phyloP scores from a whole-genome alignment of 208 protist species.

The Wallacemonas rigidus region DNA sequence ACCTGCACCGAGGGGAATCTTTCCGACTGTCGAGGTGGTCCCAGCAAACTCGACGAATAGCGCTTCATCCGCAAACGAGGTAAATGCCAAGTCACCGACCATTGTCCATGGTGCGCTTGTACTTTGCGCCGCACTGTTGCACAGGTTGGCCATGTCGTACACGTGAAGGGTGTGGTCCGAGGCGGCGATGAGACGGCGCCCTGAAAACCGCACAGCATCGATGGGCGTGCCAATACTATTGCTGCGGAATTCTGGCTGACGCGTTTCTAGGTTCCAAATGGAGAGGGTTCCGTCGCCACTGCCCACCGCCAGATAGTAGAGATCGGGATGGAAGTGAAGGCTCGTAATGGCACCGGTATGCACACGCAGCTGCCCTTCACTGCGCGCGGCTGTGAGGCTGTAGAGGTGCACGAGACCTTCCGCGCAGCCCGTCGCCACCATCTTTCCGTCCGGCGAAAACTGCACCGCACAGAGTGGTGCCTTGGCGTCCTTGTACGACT shows the following conservation, averaged over 20 bases:
- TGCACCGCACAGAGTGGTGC: slow-evolving; percentile 63
- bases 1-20: slow-evolving; percentile 30
- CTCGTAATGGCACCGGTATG: slow-evolving; percentile 76
- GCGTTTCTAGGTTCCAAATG: slow-evolving; percentile 74
- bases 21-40: slow-evolving; percentile 42
- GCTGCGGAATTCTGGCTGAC: slow-evolving; percentile 59
- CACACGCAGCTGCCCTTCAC: slow-evolving; percentile 48
- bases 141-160: slow-evolving; percentile 54
- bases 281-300: slow-evolving; percentile 79
- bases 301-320: slow-evolving; percentile 67
- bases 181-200: slow-evolving; percentile 61
- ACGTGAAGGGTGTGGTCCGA: slow-evolving; percentile 51
- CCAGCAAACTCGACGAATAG: slow-evolving; percentile 72
- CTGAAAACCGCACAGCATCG: slow-evolving; percentile 67
- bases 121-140: slow-evolving; percentile 32
- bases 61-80: slow-evolving; percentile 57
- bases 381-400: slow-evolving; percentile 53
- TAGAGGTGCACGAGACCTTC: slow-evolving; percentile 75
- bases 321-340: slow-evolving; percentile 79
- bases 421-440: slow-evolving; percentile 74
- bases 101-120: slow-evolving; percentile 71
- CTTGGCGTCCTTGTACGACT: slow-evolving; percentile 68
- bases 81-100: slow-evolving; percentile 66
- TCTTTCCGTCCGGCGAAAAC: slow-evolving; percentile 75
- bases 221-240: slow-evolving; percentile 47